Percentiles rank a stretch among this genome's conserved stretches.
Conservation (phyloP, 352 stramenopile genomes). For the Aphanomyces astaci region DNA sequence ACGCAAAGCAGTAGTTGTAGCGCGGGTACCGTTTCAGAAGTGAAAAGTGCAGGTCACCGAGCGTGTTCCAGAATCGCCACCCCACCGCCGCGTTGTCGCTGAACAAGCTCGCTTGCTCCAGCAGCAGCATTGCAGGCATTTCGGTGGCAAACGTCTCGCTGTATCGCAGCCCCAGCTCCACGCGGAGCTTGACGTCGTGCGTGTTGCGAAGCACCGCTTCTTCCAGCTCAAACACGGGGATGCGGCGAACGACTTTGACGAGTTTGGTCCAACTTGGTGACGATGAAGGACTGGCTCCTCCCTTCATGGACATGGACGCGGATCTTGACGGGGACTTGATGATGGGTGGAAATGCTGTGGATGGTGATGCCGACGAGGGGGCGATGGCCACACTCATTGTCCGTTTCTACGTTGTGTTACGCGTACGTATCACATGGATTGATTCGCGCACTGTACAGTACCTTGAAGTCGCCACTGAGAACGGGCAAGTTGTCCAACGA, state of each 20-base stretch:
- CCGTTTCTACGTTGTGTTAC: no score
- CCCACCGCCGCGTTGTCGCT: not conserved
- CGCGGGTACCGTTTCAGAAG: conserved; percentile 5
- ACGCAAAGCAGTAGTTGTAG: conserved; percentile 4
- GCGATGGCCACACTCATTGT: no score
- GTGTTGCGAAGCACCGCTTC: conserved; percentile 1
- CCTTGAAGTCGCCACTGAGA: not conserved
- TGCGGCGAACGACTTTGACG: conserved; percentile 2
- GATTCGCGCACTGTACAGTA: not conserved
- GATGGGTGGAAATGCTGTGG: no score
- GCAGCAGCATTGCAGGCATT: conserved; percentile 2
- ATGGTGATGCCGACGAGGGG: no score
- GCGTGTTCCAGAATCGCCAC: conserved; percentile 8
- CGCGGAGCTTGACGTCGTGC: not conserved
- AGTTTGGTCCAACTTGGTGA: not conserved
- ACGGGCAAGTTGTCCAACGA: not conserved
- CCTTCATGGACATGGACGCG: not conserved
- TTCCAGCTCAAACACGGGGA: conserved; percentile 15
- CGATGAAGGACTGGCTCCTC: not conserved
- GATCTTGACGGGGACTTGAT: not conserved
- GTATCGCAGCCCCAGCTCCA: conserved; percentile 10
- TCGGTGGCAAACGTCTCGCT: not conserved
- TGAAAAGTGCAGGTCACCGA: conserved; percentile 10
- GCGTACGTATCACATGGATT: not conserved
- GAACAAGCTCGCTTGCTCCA: conserved; percentile 19